These are phyloP conservation scores for Nitzschia sp. DNA, from an alignment of 108 stramenopile genomes.

Conservation along the genomic window DNA sequence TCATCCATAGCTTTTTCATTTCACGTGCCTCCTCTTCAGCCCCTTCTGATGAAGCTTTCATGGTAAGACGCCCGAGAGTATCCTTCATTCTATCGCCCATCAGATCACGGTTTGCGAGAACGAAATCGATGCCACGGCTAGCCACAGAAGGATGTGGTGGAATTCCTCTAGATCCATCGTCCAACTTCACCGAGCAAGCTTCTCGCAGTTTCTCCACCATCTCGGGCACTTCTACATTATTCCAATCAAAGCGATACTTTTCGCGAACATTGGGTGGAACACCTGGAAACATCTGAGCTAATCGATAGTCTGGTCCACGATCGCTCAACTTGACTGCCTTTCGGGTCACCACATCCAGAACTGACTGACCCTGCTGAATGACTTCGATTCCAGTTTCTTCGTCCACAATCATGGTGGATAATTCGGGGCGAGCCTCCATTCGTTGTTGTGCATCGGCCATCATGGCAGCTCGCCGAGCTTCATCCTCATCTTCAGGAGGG, in stretches of 20 bases:
- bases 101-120: constrained; percentile 75
- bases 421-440: constrained; percentile 57
- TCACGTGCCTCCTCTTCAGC: constrained; percentile 52
- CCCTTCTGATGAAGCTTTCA: constrained; percentile 51
- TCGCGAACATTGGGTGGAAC: constrained; percentile 67
- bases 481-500: constrained; percentile 10
- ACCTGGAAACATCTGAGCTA: constrained; percentile 87
- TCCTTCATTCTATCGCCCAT: constrained; percentile 65
- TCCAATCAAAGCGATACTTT: constrained; percentile 64
- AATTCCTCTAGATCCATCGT: constrained; percentile 40
- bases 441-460: constrained; percentile 42
- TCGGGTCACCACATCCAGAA: constrained; percentile 84
- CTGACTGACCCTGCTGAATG: constrained; percentile 73
- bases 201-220: constrained; percentile 61
- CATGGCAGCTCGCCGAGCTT: constrained; percentile 37
- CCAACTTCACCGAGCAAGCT: constrained; percentile 57
- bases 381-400: constrained; percentile 82
- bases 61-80: constrained; percentile 60
- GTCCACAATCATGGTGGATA: constrained; percentile 73
- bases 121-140: constrained; percentile 72
- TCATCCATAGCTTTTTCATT: constrained; percentile 54
- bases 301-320: constrained; percentile 67
- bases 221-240: constrained; percentile 59
- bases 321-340: constrained; percentile 71
- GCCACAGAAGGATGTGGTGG: constrained; percentile 68